Conservation (phyloP, 1,139 yeast species). For the Diutina sp. region DNA sequence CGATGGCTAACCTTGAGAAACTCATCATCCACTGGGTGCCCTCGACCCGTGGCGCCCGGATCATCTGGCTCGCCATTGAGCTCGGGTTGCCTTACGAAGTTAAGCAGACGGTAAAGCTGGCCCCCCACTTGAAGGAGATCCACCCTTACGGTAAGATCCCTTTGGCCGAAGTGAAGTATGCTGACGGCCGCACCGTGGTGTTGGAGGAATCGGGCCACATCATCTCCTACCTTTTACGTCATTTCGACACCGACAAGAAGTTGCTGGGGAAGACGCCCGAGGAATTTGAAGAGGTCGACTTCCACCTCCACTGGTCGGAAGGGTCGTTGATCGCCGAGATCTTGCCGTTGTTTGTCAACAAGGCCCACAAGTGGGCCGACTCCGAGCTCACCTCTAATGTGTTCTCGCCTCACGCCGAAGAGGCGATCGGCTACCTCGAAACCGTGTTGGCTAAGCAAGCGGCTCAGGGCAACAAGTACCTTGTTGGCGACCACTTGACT, state of each 20-base stretch:
- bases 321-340: constrained; percentile 25
- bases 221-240: constrained; percentile 26
- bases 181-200: background rate
- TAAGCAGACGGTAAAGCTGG: constrained; percentile 2
- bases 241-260: constrained; percentile 24
- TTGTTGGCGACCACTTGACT: background rate
- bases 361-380: background rate
- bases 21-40: background rate
- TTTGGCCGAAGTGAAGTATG: background rate
- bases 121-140: background rate
- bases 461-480: background rate
- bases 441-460: background rate
- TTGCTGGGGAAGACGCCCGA: constrained; percentile 19
- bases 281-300: constrained; percentile 30
- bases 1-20: background rate
- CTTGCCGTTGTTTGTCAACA: background rate
- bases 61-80: constrained; percentile 8
- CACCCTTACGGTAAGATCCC: background rate
- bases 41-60: constrained; percentile 4
- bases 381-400: background rate
- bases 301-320: constrained; percentile 42
- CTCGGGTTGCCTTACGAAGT: constrained; percentile 6
- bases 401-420: background rate
- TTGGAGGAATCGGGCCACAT: constrained; percentile 22
- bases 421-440: background rate